Percentiles rank a stretch among this genome's conserved stretches.
Conservation (phyloP, 352 stramenopile species). For the Thalassiosira oceanica region DNA sequence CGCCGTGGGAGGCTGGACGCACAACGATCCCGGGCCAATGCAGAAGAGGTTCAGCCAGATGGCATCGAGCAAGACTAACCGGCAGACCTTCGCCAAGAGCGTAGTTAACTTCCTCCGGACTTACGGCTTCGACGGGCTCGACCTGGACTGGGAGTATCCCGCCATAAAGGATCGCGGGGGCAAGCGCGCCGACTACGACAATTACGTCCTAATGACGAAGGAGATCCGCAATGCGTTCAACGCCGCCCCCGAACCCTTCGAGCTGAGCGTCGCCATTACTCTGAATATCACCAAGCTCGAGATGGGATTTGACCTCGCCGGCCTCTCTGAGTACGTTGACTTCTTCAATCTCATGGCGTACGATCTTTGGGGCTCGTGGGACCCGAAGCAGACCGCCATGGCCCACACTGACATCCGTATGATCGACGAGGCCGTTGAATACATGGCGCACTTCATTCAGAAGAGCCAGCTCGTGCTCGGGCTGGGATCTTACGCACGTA, state of each 20-base stretch:
- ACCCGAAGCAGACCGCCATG: conserved; percentile 35
- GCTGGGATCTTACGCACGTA: conserved; percentile 50
- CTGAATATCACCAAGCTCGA: conserved; percentile 52
- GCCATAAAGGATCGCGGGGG: conserved; percentile 38
- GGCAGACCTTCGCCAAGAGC: conserved; percentile 48
- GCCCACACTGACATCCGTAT: conserved; percentile 58
- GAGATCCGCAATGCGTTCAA: conserved; percentile 50
- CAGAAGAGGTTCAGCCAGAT: conserved; percentile 52
- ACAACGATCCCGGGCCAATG: conserved; percentile 58
- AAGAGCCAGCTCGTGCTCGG: conserved; percentile 49
- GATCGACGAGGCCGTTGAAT: conserved; percentile 57
- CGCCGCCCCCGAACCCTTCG: conserved; percentile 34
- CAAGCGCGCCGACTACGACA: conserved; percentile 52
- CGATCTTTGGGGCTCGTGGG: conserved; percentile 56
- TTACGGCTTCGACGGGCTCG: conserved; percentile 63
- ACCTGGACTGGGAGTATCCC: conserved; percentile 54
- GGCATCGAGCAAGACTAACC: conserved; percentile 27
- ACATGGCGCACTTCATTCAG: conserved; percentile 58
- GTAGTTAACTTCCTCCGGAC: conserved; percentile 49
- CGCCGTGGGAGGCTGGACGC: conserved; percentile 54
- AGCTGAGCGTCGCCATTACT: conserved; percentile 44
- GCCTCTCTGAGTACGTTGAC: conserved; percentile 48
- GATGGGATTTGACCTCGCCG: conserved; percentile 54
- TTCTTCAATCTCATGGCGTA: conserved; percentile 65
- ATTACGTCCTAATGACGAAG: conserved; percentile 56